A percentile compares a stretch with the other conserved stretches of the same genome.
These are phyloP conservation scores for Fusarium paranaense DNA, from an alignment of 2,329 filamentous ascomycete species.

Conservation along the genomic window DNA sequence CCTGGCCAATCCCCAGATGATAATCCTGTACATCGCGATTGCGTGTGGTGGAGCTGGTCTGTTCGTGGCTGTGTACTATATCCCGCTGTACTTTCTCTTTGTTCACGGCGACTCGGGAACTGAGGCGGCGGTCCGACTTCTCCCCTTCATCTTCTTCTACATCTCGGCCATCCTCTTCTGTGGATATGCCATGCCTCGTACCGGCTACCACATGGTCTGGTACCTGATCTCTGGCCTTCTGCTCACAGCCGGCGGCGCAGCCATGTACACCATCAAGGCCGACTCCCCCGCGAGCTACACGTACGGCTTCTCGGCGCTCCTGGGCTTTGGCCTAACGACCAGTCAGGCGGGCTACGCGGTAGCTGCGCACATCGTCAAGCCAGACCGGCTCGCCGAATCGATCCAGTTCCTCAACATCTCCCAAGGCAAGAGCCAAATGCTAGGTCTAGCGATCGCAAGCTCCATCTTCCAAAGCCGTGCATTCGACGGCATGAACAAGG, in stretches of 20 bases:
- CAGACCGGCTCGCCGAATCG: constrained; percentile 15
- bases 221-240: not conserved
- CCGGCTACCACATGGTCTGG: constrained; percentile 14
- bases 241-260: not conserved
- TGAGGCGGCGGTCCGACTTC: constrained; percentile 30
- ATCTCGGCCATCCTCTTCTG: constrained; percentile 21
- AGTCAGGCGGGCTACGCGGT: constrained; percentile 20
- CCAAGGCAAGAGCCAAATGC: constrained; percentile 27
- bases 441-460: constrained; percentile 18
- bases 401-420: constrained; percentile 31
- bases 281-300: constrained; percentile 29
- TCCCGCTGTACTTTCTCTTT: constrained; percentile 34
- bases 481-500: constrained; percentile 19
- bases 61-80: constrained; percentile 30
- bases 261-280: constrained; percentile 1
- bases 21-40: constrained; percentile 31
- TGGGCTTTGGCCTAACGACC: constrained; percentile 27
- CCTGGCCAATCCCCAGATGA: constrained; percentile 40
- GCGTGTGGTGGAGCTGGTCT: constrained; percentile 16
- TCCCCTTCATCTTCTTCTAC: constrained; percentile 36
- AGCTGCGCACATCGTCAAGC: constrained; percentile 1
- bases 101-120: constrained; percentile 24
- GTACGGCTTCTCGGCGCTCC: constrained; percentile 31
- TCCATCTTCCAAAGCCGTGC: constrained; percentile 26
- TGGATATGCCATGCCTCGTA: constrained; percentile 24